Evolutionary conservation across 768 basidiomycete genomes (phyloP).

Genomic region (Mycena filopes): DNA sequence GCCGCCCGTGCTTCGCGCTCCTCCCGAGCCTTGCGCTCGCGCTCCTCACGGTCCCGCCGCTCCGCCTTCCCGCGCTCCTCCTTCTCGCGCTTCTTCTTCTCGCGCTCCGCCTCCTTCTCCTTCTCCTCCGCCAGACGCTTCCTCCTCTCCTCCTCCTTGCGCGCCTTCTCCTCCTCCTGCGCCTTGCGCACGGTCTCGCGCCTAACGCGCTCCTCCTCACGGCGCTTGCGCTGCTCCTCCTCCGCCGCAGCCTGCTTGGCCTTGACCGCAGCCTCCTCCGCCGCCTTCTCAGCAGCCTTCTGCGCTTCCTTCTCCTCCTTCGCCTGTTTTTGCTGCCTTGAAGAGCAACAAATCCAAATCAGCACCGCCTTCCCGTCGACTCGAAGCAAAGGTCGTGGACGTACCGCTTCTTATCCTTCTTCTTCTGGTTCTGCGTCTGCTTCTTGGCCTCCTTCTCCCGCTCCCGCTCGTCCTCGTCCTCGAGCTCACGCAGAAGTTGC

Average conservation of each 20-base stretch:
- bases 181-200: slow-evolving; percentile 82
- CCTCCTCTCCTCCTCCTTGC: slow-evolving; percentile 86
- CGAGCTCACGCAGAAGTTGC: slow-evolving; percentile 92
- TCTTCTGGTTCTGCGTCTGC: slow-evolving; percentile 97
- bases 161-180: slow-evolving; percentile 83
- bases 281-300: slow-evolving; percentile 87
- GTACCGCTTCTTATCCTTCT: slow-evolving; percentile 94
- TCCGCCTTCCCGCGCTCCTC: slow-evolving; percentile 80
- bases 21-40: slow-evolving; percentile 71
- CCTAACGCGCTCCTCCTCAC: slow-evolving; percentile 86
- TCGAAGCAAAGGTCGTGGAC: slow-evolving; percentile 35
- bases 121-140: slow-evolving; percentile 83
- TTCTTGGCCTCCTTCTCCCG: slow-evolving; percentile 94
- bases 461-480: slow-evolving; percentile 90
- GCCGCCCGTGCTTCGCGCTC: slow-evolving; percentile 73
- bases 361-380: neutral
- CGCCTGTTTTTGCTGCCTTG: slow-evolving; percentile 88
- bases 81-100: slow-evolving; percentile 78
- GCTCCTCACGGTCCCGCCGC: slow-evolving; percentile 75
- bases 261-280: slow-evolving; percentile 82
- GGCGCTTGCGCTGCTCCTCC: slow-evolving; percentile 81
- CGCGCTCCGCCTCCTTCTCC: slow-evolving; percentile 81
- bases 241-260: slow-evolving; percentile 82
- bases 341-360: neutral
- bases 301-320: slow-evolving; percentile 96